Evolutionary conservation across 176 grass and related monocot genomes (phyloP), one percentile per base, ranked within the genome.

Genomic region (Carex pumila): DNA sequence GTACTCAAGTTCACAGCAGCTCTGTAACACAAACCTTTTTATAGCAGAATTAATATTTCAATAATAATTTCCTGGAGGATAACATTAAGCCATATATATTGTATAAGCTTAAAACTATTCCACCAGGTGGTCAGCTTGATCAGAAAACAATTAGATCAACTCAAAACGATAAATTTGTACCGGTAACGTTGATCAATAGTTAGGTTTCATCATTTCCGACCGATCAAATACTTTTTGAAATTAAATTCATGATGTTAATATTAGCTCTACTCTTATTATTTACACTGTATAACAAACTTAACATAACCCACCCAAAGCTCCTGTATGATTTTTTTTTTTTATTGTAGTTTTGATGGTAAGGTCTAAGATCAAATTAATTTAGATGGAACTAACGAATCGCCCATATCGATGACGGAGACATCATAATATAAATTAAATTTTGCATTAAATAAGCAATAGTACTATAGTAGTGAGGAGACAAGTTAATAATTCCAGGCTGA

Each of bases 401-500:
- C 30, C 9, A 49, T 49, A 72, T 71, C 11, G 22, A 74, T 53
- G 71, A 52, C 4, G 11, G 71, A 75, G 43, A 75, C 29, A n/a
- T n/a, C 3, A 13, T 21, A 8, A 54, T 12, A 29, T 5, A 54
- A 54, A 12, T 54, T 52, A 74, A 50, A 52, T 74, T 73, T 52
- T 50, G 18, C 2, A n/a, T 59, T 60, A 61, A 39, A 60, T 80
- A 79, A 57, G 43, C 7, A 41, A 59, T 37, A 60, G n/a, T 21
- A 52, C 7, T 21, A 59, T 37, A 60, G n/a, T 21, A 52, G 18
- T 12, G 32, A 69, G 73, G 72, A 55, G 13, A 64, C 65, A 54
- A 77, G 19, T 54, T 75, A 65, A 79, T 89, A 83, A 52, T 50
- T 67, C 69, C 57, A 83, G 18, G 89, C 83, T 80, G 81, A 85